These are phyloP conservation scores for Citeromyces siamensis DNA, from an alignment of 1,139 yeast species.

Conservation along the genomic window DNA sequence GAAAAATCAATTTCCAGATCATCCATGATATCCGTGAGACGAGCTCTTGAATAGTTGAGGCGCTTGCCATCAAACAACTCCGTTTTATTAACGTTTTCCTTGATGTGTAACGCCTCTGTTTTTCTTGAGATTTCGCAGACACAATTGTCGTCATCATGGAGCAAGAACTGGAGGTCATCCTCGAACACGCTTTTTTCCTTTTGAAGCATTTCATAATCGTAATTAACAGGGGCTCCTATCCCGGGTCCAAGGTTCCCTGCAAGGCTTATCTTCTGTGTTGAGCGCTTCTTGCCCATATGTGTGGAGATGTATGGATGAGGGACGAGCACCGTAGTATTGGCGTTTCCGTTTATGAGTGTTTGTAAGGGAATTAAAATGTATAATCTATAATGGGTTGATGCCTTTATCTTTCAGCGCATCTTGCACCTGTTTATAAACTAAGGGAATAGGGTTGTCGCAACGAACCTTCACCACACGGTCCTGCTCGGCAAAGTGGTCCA, in stretches of 20 bases:
- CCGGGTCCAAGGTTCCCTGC: conserved; percentile 1
- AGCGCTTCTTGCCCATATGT: background rate
- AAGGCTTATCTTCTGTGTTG: background rate
- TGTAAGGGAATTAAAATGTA: no score
- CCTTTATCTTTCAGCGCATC: conserved; percentile 37
- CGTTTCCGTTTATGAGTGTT: no score
- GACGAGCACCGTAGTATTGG: no score
- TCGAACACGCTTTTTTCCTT: background rate
- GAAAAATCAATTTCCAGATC: background rate
- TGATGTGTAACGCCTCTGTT: conserved; percentile 4
- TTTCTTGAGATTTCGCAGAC: background rate
- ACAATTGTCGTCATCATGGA: background rate
- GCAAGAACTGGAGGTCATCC: conserved; percentile 2
- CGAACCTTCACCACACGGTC: conserved; percentile 66
- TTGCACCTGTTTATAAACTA: conserved; percentile 63
- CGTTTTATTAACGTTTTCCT: conserved; percentile 9
- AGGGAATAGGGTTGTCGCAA: conserved; percentile 74
- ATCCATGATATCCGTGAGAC: conserved; percentile 19
- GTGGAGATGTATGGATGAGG: no score
- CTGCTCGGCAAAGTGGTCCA: conserved; percentile 66
- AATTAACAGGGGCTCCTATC: background rate
- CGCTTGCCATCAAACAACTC: conserved; percentile 7
- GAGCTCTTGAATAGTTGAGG: background rate
- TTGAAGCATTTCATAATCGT: background rate
- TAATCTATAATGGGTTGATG: conserved; percentile 7